Evolutionary conservation across 768 basidiomycete species (phyloP).

Genomic region (Multifurca ochricompacta): DNA sequence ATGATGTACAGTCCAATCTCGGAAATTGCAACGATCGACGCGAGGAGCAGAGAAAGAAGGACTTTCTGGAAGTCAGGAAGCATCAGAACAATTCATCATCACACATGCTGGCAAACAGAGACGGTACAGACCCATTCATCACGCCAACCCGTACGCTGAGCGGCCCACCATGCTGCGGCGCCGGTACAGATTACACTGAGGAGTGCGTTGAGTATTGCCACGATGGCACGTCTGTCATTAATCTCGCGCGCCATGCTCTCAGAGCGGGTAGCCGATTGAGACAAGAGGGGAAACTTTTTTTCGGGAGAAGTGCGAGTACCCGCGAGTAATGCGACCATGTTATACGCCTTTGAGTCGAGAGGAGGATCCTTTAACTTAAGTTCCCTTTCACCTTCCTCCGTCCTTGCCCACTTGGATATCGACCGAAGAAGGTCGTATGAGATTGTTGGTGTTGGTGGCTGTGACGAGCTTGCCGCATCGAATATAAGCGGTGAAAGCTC

Average conservation of each 20-base stretch:
- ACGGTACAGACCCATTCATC: slow-evolving; percentile 62
- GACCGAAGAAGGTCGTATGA: slow-evolving; percentile 51
- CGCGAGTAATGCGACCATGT: slow-evolving; percentile 69
- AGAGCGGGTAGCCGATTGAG: slow-evolving; percentile 41
- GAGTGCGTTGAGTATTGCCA: slow-evolving; percentile 61
- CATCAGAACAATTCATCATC: slow-evolving; percentile 8
- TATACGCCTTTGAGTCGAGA: slow-evolving; percentile 48
- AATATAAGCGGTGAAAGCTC: slow-evolving; percentile 36
- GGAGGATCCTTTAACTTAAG: slow-evolving; percentile 35
- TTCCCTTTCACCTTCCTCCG: slow-evolving; percentile 35
- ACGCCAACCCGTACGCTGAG: slow-evolving; percentile 52
- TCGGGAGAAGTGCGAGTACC: slow-evolving; percentile 75
- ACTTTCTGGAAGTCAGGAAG: slow-evolving; percentile 32
- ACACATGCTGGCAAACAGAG: neutral
- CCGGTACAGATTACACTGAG: slow-evolving; percentile 63
- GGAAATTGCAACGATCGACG: slow-evolving; percentile 59
- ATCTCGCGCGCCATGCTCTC: slow-evolving; percentile 38
- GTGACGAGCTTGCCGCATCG: slow-evolving; percentile 15
- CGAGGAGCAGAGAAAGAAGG: slow-evolving; percentile 51
- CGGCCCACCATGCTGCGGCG: slow-evolving; percentile 66
- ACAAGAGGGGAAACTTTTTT: slow-evolving; percentile 46
- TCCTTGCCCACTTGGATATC: slow-evolving; percentile 64
- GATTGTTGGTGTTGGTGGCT: slow-evolving; percentile 33
- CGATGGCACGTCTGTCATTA: slow-evolving; percentile 58
- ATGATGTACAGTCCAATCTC: slow-evolving; percentile 67